phyloP scores from a whole-genome alignment of 1,139 yeast species.

The Yamadazyma membranifaciens region DNA sequence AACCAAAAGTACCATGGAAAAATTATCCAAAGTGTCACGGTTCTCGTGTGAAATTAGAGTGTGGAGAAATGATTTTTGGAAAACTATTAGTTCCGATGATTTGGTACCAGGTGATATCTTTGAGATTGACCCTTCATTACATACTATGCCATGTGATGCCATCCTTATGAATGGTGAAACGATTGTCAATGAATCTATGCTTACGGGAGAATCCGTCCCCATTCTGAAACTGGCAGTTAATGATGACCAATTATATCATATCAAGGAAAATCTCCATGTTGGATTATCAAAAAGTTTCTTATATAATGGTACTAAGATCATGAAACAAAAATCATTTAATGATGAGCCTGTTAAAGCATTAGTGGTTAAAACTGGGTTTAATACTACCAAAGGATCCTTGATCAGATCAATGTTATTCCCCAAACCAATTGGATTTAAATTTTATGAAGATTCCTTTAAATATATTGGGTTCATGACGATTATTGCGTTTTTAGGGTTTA shows the following conservation, averaged over 20 bases:
- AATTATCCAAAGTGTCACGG: slow-evolving; percentile 72
- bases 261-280: slow-evolving; percentile 65
- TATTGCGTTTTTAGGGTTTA: slow-evolving; percentile 82
- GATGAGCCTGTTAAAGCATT: slow-evolving; percentile 83
- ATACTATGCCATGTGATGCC: slow-evolving; percentile 83
- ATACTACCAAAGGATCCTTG: slow-evolving; percentile 94
- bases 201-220: slow-evolving; percentile 97
- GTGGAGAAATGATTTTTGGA: slow-evolving; percentile 93
- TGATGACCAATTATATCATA: slow-evolving; percentile 54
- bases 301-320: slow-evolving; percentile 84
- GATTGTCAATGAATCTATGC: slow-evolving; percentile 91
- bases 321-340: slow-evolving; percentile 67
- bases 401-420: slow-evolving; percentile 96
- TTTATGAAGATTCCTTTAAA: slow-evolving; percentile 89
- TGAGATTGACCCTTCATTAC: slow-evolving; percentile 83
- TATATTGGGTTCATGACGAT: slow-evolving; percentile 93
- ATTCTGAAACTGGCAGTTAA: slow-evolving; percentile 76
- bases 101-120: slow-evolving; percentile 94
- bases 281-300: slow-evolving; percentile 70
- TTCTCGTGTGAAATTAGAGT: slow-evolving; percentile 83
- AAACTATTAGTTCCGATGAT: slow-evolving; percentile 72
- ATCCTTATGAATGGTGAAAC: slow-evolving; percentile 86
- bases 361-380: slow-evolving; percentile 87
- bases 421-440: slow-evolving; percentile 89
- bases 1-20: slow-evolving; percentile 70